Evolutionary conservation across 2,329 filamentous ascomycete genomes (phyloP).

Genomic region (Pseudogymnoascus sp.): DNA sequence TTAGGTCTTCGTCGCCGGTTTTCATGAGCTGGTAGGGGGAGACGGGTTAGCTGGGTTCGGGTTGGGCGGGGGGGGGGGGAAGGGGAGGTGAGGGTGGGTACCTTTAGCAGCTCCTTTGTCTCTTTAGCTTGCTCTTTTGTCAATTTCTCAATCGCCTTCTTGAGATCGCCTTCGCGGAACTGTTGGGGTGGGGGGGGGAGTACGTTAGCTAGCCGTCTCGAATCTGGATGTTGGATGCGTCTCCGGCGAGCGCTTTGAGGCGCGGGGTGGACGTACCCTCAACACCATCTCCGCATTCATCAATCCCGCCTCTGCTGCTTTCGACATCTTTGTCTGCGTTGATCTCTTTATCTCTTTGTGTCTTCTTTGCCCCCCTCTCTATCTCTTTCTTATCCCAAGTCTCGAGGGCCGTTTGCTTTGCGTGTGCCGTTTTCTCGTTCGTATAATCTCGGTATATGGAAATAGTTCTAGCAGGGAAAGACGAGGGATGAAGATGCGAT

Average conservation of each 20-base stretch:
- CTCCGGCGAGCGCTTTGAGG: neutral
- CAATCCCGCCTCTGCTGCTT: neutral
- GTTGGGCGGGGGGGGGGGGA: too few relatives aligned
- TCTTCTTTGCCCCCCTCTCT: neutral
- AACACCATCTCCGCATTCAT: conserved; percentile 3
- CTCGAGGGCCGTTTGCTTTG: neutral
- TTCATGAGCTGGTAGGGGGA: conserved; percentile 4
- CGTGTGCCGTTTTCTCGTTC: neutral
- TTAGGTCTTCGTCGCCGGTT: conserved; percentile 8
- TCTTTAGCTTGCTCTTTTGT: neutral
- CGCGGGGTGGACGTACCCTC: neutral
- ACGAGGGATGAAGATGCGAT: neutral
- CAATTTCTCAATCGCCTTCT: neutral
- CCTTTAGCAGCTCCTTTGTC: neutral
- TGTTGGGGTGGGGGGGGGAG: neutral
- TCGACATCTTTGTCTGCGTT: neutral
- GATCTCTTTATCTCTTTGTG: neutral
- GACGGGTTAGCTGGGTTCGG: neutral
- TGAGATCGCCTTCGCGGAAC: neutral
- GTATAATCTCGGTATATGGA: neutral
- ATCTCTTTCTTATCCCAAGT: neutral
- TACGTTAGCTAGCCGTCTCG: neutral
- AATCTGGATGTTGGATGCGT: neutral
- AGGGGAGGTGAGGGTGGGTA: neutral
- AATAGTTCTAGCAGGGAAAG: neutral